Evolutionary conservation across 1,139 yeast genomes (phyloP).

Genomic region (Yamadazyma sp.): DNA sequence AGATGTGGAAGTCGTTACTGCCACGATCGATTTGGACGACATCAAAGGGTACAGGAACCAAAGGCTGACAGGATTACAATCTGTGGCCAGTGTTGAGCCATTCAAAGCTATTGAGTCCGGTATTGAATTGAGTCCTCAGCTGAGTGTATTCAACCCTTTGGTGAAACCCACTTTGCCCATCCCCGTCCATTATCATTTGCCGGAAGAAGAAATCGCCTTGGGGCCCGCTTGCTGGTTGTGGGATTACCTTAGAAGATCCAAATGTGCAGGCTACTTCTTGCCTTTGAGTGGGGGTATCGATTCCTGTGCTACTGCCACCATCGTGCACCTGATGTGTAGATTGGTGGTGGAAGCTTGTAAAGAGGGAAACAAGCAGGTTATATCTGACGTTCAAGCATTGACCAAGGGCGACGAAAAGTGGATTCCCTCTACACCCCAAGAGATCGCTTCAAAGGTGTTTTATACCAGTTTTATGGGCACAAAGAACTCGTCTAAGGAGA

Average conservation of each 20-base stretch:
- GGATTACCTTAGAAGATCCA: slow-evolving; percentile 92
- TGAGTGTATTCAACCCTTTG: slow-evolving; percentile 57
- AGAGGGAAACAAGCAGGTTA: slow-evolving; percentile 71
- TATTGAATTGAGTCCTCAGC: slow-evolving; percentile 60
- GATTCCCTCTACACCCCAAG: slow-evolving; percentile 71
- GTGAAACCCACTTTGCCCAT: slow-evolving; percentile 60
- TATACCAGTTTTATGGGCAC: slow-evolving; percentile 97
- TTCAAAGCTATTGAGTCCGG: slow-evolving; percentile 65
- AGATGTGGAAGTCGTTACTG: slow-evolving; percentile 92
- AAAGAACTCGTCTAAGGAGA: slow-evolving; percentile 82
- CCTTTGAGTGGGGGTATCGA: slow-evolving; percentile 98
- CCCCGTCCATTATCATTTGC: slow-evolving; percentile 64
- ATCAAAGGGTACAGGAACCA: slow-evolving; percentile 79
- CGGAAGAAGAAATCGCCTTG: slow-evolving; percentile 93
- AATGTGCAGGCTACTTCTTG: slow-evolving; percentile 85
- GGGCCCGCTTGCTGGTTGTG: slow-evolving; percentile 99
- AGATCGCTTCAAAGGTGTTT: slow-evolving; percentile 72
- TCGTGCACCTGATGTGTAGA: slow-evolving; percentile 92
- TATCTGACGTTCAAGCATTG: slow-evolving; percentile 67
- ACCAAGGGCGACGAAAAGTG: slow-evolving; percentile 54
- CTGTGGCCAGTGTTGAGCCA: slow-evolving; percentile 48
- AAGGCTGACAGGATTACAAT: slow-evolving; percentile 80
- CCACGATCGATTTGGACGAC: slow-evolving; percentile 90
- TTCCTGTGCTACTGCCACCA: slow-evolving; percentile 94
- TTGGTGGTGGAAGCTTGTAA: slow-evolving; percentile 67